Percentiles rank a stretch among this genome's conserved stretches.
These are phyloP conservation scores for Celoporthe dispersa DNA, from an alignment of 2,329 filamentous ascomycete species.

Conservation along the genomic window DNA sequence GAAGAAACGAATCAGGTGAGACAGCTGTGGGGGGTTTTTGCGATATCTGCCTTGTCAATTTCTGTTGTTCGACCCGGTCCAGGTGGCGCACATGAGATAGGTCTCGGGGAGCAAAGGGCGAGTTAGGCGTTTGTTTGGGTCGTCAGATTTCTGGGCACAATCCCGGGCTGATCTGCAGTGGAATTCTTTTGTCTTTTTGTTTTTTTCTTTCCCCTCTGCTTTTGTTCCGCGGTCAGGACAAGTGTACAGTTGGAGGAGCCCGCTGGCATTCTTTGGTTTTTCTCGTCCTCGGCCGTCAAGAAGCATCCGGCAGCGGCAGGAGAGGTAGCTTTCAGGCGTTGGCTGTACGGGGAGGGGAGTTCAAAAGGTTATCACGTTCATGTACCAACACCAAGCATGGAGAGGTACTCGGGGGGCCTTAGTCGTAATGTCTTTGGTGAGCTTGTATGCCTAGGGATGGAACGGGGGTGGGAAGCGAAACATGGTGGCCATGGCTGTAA, in stretches of 20 bases:
- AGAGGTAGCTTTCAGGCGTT: constrained; percentile 8
- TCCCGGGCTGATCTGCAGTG: neutral
- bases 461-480: neutral
- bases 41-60: neutral
- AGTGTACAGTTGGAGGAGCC: neutral
- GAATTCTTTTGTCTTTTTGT: neutral
- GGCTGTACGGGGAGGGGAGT: neutral
- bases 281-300: neutral
- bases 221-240: neutral
- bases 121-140: neutral
- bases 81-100: neutral
- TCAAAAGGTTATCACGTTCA: neutral
- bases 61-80: neutral
- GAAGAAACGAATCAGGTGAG: constrained; percentile 21
- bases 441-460: neutral
- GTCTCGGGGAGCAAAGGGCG: neutral
- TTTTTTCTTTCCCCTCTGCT: neutral
- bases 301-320: neutral
- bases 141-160: neutral
- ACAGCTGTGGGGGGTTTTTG: neutral
- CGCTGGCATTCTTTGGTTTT: neutral
- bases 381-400: neutral
- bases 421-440: neutral
- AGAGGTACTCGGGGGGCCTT: no score
- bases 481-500: neutral